Percentiles rank a stretch among this genome's conserved stretches.
These are phyloP conservation scores for Pseudocercospora musae DNA, from an alignment of 2,329 filamentous ascomycete genomes.

Conservation along the genomic window DNA sequence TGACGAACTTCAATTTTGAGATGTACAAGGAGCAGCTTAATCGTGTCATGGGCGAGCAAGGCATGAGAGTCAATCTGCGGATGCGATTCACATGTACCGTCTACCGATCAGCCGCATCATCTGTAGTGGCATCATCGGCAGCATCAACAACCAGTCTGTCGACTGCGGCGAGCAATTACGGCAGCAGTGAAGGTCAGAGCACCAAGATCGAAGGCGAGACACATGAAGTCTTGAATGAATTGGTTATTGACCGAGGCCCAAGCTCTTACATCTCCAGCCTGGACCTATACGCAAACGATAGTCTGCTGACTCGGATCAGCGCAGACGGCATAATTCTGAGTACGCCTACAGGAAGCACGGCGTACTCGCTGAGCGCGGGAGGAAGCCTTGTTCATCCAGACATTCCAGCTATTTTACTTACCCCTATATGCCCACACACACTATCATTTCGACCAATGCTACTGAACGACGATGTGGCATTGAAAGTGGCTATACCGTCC, in stretches of 20 bases:
- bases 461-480: conserved; percentile 86
- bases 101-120: conserved; percentile 60
- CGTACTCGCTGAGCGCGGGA: conserved; percentile 92
- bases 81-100: conserved; percentile 99
- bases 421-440: conserved; percentile 95
- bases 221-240: conserved; percentile 96
- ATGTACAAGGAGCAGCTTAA: conserved; percentile 83
- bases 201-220: conserved; percentile 84
- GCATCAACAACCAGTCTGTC: conserved; percentile 33
- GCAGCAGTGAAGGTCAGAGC: conserved; percentile 37
- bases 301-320: conserved; percentile 90
- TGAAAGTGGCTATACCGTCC: conserved; percentile 81
- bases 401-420: conserved; percentile 93
- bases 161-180: conserved; percentile 24
- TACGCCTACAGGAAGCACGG: conserved; percentile 84
- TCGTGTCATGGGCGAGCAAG: conserved; percentile 85
- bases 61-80: conserved; percentile 94
- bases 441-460: conserved; percentile 98
- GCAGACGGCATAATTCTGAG: conserved; percentile 98
- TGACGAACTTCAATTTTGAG: conserved; percentile 84
- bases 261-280: conserved; percentile 96
- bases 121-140: conserved; percentile 27
- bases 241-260: conserved; percentile 95
- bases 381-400: conserved; percentile 95
- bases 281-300: conserved; percentile 92